Conservation (phyloP, 768 basidiomycete species). For the Phaeotremella skinneri region DNA sequence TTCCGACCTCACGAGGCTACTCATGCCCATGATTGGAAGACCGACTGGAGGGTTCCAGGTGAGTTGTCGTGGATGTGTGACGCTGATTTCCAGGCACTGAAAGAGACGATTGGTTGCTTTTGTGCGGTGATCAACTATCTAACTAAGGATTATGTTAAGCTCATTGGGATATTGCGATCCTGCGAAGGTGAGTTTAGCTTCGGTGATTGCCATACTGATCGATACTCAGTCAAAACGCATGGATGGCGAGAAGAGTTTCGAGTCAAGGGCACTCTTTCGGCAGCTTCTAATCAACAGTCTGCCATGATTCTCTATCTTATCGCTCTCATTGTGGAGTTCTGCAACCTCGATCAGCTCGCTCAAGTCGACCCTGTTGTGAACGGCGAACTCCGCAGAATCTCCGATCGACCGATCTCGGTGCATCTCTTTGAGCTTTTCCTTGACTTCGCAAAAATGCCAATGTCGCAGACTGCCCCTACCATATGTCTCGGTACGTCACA, state of each 20-base stretch:
- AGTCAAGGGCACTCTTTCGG: conserved; percentile 48
- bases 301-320: conserved; percentile 74
- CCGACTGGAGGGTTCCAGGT: conserved; percentile 58
- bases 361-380: conserved; percentile 62
- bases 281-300: conserved; percentile 25
- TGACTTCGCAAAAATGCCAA: conserved; percentile 67
- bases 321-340: conserved; percentile 80
- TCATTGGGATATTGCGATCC: conserved; percentile 77
- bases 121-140: conserved; percentile 78
- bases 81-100: conserved; percentile 63
- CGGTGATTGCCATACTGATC: neutral
- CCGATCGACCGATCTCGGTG: conserved; percentile 71
- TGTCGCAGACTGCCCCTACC: conserved; percentile 59
- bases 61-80: neutral
- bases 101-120: conserved; percentile 90
- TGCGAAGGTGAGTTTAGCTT: conserved; percentile 70
- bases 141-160: conserved; percentile 76
- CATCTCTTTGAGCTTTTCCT: conserved; percentile 74
- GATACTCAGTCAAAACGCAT: conserved; percentile 43
- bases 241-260: conserved; percentile 66
- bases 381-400: conserved; percentile 61
- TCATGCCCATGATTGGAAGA: conserved; percentile 90
- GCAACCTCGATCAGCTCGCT: conserved; percentile 77
- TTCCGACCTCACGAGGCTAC: conserved; percentile 70
- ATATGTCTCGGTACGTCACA: conserved; percentile 73